Conservation (phyloP, 2,329 filamentous ascomycete species). For the Diaporthe caulivora region DNA sequence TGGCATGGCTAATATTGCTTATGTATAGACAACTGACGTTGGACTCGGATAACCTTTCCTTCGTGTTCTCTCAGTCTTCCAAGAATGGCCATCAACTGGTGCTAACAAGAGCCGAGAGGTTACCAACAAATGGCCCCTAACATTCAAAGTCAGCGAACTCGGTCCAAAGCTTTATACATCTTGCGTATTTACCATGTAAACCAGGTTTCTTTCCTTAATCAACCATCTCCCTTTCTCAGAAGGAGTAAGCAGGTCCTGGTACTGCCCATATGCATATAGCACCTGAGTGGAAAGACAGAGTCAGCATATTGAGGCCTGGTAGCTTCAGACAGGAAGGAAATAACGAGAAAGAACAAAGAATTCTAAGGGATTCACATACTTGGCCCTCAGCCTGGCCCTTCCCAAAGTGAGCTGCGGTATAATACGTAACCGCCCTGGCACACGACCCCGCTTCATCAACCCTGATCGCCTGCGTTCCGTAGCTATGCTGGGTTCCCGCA, state of each 20-base stretch:
- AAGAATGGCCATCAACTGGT: not conserved
- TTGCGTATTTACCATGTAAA: not conserved
- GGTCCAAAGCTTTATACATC: too few species aligned
- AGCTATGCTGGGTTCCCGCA: not conserved
- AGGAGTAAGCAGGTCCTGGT: not conserved
- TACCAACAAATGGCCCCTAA: not conserved
- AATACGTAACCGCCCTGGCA: not conserved
- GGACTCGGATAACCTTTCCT: not conserved
- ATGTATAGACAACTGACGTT: not conserved
- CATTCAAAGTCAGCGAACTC: not conserved
- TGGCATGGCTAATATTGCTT: too few species aligned
- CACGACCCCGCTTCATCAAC: not conserved
- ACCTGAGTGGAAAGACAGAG: not conserved
- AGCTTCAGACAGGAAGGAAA: not conserved
- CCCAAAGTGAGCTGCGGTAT: slow-evolving; percentile 2
- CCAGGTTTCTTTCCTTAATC: not conserved
- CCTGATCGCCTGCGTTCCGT: slow-evolving; percentile 8
- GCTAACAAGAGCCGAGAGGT: not conserved
- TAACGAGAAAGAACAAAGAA: not conserved
- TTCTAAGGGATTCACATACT: not conserved
- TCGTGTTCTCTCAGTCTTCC: not conserved
- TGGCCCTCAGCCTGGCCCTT: slow-evolving; percentile 11
- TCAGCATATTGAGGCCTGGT: not conserved
- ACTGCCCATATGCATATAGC: not conserved
- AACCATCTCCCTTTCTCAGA: not conserved